A percentile compares a stretch with the other conserved stretches of the same genome.
phyloP scores from a whole-genome alignment of 2,329 filamentous ascomycete genomes.

The Neocucurbitaria cava region DNA sequence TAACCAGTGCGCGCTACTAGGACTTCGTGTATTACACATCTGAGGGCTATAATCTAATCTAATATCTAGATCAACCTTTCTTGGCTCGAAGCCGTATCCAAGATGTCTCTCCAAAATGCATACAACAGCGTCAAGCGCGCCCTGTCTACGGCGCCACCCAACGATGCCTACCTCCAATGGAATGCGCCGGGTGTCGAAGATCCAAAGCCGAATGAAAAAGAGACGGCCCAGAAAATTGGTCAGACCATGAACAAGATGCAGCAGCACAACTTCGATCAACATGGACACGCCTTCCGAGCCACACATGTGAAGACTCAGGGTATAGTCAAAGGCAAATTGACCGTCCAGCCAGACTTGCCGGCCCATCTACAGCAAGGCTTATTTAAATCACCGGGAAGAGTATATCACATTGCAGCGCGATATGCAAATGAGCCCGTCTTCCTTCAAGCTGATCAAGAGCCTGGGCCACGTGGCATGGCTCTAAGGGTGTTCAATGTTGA shows the following conservation, averaged over 20 bases:
- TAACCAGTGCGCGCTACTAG: background rate
- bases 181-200: slow-evolving; percentile 45
- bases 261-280: slow-evolving; percentile 51
- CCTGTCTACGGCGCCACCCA: slow-evolving; percentile 26
- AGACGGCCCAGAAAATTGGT: slow-evolving; percentile 45
- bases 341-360: slow-evolving; percentile 25
- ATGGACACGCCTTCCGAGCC: slow-evolving; percentile 47
- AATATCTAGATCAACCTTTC: too few species aligned
- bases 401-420: slow-evolving; percentile 46
- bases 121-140: slow-evolving; percentile 17
- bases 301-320: slow-evolving; percentile 45
- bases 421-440: slow-evolving; percentile 48
- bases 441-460: slow-evolving; percentile 45
- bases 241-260: slow-evolving; percentile 49
- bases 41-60: background rate
- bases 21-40: background rate
- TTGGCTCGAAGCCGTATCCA: background rate
- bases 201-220: slow-evolving; percentile 40
- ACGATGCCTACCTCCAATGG: slow-evolving; percentile 33
- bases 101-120: slow-evolving; percentile 9
- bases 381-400: slow-evolving; percentile 40
- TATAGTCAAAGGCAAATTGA: slow-evolving; percentile 30
- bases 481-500: slow-evolving; percentile 47
- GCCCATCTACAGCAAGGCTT: slow-evolving; percentile 47
- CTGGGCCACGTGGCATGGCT: slow-evolving; percentile 45